A percentile compares a stretch with the other conserved stretches of the same genome.
These are phyloP conservation scores for Botrytis cinerea DNA, from an alignment of 2,329 filamentous ascomycete genomes.

Conservation along the genomic window DNA sequence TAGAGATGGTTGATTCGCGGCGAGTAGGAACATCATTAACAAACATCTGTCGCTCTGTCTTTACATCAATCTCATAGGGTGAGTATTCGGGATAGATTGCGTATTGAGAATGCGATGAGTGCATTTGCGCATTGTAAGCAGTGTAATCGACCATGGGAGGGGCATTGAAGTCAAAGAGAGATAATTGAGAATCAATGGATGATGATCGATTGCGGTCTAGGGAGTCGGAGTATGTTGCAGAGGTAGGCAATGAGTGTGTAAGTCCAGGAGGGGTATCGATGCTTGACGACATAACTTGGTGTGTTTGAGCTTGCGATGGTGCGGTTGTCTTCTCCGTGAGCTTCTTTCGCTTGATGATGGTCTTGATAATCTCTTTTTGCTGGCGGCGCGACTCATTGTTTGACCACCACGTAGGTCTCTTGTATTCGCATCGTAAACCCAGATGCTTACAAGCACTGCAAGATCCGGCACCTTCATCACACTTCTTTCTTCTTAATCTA, in stretches of 20 bases:
- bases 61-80: slow-evolving; percentile 93
- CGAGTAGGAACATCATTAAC: slow-evolving; percentile 87
- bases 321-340: slow-evolving; percentile 77
- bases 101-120: slow-evolving; percentile 51
- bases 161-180: slow-evolving; percentile 71
- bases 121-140: slow-evolving; percentile 64
- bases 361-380: slow-evolving; percentile 96
- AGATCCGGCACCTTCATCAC: slow-evolving; percentile 63
- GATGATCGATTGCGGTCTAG: slow-evolving; percentile 71
- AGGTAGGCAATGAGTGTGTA: slow-evolving; percentile 79
- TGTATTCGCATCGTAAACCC: slow-evolving; percentile 90
- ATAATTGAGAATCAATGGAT: slow-evolving; percentile 79
- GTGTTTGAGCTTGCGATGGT: slow-evolving; percentile 51
- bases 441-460: slow-evolving; percentile 69
- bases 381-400: slow-evolving; percentile 82
- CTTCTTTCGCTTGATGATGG: slow-evolving; percentile 97
- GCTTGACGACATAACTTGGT: slow-evolving; percentile 50
- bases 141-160: slow-evolving; percentile 56
- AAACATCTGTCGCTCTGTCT: slow-evolving; percentile 92
- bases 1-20: slow-evolving; percentile 84
- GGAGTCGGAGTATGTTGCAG: slow-evolving; percentile 76
- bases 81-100: slow-evolving; percentile 59
- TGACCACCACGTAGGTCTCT: slow-evolving; percentile 95
- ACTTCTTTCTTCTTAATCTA: slow-evolving; percentile 68
- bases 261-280: slow-evolving; percentile 72